These are phyloP conservation scores for Fonsecaea pedrosoi DNA, from an alignment of 2,329 filamentous ascomycete species.

Conservation along the genomic window DNA sequence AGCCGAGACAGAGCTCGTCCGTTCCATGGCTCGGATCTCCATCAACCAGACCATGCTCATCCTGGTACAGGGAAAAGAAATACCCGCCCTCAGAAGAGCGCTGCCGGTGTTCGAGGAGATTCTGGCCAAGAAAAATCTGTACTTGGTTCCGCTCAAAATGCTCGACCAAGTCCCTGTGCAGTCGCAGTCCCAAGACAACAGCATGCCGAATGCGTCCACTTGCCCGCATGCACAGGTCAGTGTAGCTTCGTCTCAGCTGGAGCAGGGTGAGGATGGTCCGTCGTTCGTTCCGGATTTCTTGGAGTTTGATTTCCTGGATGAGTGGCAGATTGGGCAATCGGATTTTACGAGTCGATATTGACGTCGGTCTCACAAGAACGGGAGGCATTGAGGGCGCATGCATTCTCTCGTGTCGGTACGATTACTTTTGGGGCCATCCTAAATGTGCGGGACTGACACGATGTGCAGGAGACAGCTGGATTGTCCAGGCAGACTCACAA, in stretches of 20 bases:
- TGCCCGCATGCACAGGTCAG: slow-evolving; percentile 32
- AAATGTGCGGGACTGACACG: too few species aligned
- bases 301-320: slow-evolving; percentile 41
- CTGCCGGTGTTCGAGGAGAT: slow-evolving; percentile 40
- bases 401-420: too few species aligned
- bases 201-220: slow-evolving; percentile 34
- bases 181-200: slow-evolving; percentile 37
- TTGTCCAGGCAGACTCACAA: too few species aligned
- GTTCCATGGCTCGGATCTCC: slow-evolving; percentile 41
- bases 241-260: slow-evolving; percentile 35
- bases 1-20: slow-evolving; percentile 40
- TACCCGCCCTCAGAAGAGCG: slow-evolving; percentile 39
- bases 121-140: slow-evolving; percentile 40
- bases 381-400: neutral
- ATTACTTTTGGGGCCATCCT: too few species aligned
- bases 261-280: slow-evolving; percentile 36
- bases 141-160: slow-evolving; percentile 34
- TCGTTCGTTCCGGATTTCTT: slow-evolving; percentile 38
- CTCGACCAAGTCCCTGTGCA: slow-evolving; percentile 32
- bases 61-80: slow-evolving; percentile 40
- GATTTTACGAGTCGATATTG: slow-evolving; percentile 38
- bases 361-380: slow-evolving; percentile 29
- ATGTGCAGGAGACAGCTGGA: too few species aligned
- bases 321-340: slow-evolving; percentile 40
- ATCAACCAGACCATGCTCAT: slow-evolving; percentile 41